These are phyloP conservation scores for Aspergillus hancockii DNA, from an alignment of 495 filamentous ascomycete species.

Conservation along the genomic window DNA sequence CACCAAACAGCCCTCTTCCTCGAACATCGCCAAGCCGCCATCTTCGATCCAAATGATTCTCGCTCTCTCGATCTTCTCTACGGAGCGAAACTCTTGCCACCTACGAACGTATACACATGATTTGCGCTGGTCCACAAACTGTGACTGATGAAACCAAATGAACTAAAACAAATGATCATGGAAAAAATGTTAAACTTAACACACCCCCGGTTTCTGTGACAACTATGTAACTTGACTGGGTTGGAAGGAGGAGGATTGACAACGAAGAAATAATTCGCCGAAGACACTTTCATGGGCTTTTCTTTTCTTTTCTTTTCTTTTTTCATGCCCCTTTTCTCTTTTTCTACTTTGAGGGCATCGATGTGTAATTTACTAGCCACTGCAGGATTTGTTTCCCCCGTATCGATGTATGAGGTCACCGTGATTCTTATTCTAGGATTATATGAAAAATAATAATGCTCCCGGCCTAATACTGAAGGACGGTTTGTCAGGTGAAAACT, in stretches of 20 bases:
- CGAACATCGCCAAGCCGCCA: conserved; percentile 44
- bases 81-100: conserved; percentile 58
- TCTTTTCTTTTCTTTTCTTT: not conserved
- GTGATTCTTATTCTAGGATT: too few species aligned
- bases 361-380: not conserved
- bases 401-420: too few species aligned
- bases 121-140: conserved; percentile 1
- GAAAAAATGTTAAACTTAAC: not conserved
- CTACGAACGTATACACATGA: conserved; percentile 27
- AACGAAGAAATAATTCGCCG: not conserved
- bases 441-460: too few species aligned
- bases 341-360: not conserved
- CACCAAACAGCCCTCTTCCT: conserved; percentile 36
- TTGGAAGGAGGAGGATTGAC: not conserved
- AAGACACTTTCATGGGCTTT: not conserved
- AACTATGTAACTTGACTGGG: not conserved
- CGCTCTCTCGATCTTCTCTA: conserved; percentile 68
- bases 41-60: conserved; percentile 64
- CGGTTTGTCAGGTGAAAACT: too few species aligned
- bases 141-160: conserved; percentile 11
- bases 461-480: too few species aligned
- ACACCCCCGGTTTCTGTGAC: not conserved
- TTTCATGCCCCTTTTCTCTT: not conserved
- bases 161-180: not conserved
- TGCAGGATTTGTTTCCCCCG: too few species aligned